These are phyloP conservation scores for Lepidium campestre DNA, from an alignment of 441 rosid genomes.

Conservation along the genomic window DNA sequence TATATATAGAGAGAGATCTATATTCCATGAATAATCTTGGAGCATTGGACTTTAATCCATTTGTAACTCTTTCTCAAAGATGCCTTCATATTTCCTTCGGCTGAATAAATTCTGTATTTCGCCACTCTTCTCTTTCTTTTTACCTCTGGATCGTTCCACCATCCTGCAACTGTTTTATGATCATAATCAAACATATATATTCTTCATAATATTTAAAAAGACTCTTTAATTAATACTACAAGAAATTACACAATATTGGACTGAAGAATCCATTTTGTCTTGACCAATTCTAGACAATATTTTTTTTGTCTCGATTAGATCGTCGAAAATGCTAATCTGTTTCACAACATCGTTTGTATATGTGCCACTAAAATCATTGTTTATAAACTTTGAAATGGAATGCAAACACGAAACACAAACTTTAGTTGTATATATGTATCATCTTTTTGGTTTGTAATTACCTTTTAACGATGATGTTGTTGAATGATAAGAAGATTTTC, in stretches of 20 bases:
- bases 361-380: neutral
- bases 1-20: constrained; percentile 4
- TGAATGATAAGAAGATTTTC: constrained; percentile 12
- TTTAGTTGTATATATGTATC: neutral
- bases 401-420: neutral
- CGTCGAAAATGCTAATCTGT: no score
- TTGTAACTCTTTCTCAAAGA: constrained; percentile 41
- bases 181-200: neutral
- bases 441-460: neutral
- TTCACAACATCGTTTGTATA: no score
- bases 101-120: constrained; percentile 46
- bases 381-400: neutral
- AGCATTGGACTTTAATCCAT: constrained; percentile 54
- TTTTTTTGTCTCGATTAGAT: no score
- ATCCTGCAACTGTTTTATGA: neutral
- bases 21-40: constrained; percentile 32
- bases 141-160: constrained; percentile 54
- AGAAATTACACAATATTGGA: no score
- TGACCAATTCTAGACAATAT: no score
- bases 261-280: no score
- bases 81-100: constrained; percentile 46
- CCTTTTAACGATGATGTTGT: constrained; percentile 13
- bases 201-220: no score
- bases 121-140: constrained; percentile 55
- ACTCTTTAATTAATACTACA: no score